Evolutionary conservation across 2,329 filamentous ascomycete species (phyloP).

Genomic region (Pestalotiopsis sp.): DNA sequence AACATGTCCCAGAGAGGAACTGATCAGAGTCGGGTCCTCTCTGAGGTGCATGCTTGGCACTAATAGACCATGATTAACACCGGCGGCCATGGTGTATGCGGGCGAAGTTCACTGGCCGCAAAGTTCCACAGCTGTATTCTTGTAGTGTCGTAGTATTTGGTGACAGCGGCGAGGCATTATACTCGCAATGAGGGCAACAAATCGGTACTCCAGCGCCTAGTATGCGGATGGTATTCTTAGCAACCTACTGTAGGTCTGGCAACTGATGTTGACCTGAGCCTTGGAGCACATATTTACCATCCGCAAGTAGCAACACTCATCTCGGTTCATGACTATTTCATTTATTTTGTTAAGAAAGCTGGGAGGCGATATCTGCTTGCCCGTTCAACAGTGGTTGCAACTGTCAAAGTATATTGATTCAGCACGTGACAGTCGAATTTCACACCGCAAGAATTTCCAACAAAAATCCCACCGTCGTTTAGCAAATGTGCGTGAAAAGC

Average conservation of each 20-base stretch:
- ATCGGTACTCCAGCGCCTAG: neutral
- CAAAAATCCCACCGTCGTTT: neutral
- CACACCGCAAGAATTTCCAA: neutral
- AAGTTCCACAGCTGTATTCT: neutral
- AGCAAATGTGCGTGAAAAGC: neutral
- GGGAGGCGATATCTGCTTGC: too few species aligned
- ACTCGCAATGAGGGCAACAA: neutral
- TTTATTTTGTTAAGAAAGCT: too few species aligned
- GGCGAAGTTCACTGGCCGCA: neutral
- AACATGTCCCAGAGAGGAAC: neutral
- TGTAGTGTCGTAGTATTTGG: neutral
- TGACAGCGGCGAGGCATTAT: neutral
- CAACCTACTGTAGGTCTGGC: neutral
- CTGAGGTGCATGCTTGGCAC: constrained; percentile 1
- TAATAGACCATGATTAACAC: neutral
- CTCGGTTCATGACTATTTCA: too few species aligned
- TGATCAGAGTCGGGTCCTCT: constrained; percentile 4
- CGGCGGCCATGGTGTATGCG: neutral
- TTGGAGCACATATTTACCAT: too few species aligned
- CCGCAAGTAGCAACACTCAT: too few species aligned
- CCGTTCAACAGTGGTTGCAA: neutral
- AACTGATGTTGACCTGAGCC: neutral
- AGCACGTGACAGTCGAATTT: neutral
- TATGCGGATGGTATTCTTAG: neutral
- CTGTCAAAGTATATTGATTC: neutral